These are phyloP conservation scores for Fusarium musae DNA, from an alignment of 2,329 filamentous ascomycete genomes.

Conservation along the genomic window DNA sequence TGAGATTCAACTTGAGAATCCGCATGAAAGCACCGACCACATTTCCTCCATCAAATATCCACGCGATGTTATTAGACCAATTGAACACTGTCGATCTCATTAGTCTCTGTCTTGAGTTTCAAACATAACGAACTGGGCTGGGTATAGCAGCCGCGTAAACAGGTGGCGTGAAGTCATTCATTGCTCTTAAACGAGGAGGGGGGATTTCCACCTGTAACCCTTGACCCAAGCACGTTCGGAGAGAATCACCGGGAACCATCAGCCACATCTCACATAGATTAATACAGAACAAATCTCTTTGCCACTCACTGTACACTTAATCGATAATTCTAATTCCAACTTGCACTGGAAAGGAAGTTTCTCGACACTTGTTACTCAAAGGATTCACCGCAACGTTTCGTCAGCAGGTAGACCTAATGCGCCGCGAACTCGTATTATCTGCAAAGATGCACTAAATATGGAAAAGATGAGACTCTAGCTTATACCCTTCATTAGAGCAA, in stretches of 20 bases:
- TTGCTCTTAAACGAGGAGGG: slow-evolving; percentile 3
- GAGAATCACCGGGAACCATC: slow-evolving; percentile 1
- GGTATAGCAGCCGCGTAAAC: slow-evolving; percentile 24
- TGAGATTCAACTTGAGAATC: slow-evolving; percentile 2
- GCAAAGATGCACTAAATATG: not conserved
- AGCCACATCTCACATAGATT: slow-evolving; percentile 35
- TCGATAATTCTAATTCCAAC: not conserved
- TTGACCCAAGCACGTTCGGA: slow-evolving; percentile 10
- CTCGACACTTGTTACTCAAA: not conserved
- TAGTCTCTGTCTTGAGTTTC: slow-evolving; percentile 12
- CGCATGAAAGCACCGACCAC: slow-evolving; percentile 20
- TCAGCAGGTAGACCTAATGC: slow-evolving; percentile 13
- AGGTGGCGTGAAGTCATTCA: slow-evolving; percentile 26
- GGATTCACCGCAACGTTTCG: slow-evolving; percentile 27
- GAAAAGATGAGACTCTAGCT: not conserved
- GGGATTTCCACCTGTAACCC: slow-evolving; percentile 25
- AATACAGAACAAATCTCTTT: not conserved
- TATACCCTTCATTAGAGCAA: not conserved
- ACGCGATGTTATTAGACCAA: slow-evolving; percentile 11
- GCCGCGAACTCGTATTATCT: not conserved
- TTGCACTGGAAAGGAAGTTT: not conserved
- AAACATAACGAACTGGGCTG: slow-evolving; percentile 26
- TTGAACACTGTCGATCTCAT: slow-evolving; percentile 9
- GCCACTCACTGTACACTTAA: not conserved
- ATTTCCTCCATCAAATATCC: slow-evolving; percentile 3